phyloP scores from a whole-genome alignment of 1,139 yeast species.

The Geotrichum bryndzae region DNA sequence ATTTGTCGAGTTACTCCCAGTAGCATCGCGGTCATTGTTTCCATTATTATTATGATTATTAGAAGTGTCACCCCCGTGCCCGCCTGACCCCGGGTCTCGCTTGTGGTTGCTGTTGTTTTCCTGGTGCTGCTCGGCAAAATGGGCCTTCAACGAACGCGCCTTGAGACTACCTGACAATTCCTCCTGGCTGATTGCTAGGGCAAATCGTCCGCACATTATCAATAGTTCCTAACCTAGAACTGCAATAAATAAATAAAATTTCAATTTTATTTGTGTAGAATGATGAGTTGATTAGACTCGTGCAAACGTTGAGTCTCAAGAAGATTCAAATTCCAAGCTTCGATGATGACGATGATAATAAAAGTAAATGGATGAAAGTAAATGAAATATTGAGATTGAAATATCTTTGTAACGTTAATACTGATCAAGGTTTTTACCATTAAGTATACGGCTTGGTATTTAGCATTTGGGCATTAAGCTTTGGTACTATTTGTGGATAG shows the following conservation, averaged over 20 bases:
- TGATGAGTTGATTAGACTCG: not conserved
- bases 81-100: not conserved
- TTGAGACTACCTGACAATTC: conserved; percentile 15
- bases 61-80: not conserved
- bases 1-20: not conserved
- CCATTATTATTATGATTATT: no score
- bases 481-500: no score
- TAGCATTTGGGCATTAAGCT: no score
- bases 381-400: no score
- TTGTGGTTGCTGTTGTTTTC: not conserved
- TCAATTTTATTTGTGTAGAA: no score
- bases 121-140: not conserved
- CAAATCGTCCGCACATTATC: conserved; percentile 21
- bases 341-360: no score
- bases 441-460: no score
- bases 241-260: not conserved
- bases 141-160: not conserved
- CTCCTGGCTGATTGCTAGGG: conserved; percentile 15
- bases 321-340: not conserved
- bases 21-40: not conserved
- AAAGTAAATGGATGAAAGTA: no score
- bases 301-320: not conserved
- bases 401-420: no score
- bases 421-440: no score
- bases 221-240: not conserved